Evolutionary conservation across 164 flowering plant species (phyloP).

Genomic region (Taxillus chinensis): DNA sequence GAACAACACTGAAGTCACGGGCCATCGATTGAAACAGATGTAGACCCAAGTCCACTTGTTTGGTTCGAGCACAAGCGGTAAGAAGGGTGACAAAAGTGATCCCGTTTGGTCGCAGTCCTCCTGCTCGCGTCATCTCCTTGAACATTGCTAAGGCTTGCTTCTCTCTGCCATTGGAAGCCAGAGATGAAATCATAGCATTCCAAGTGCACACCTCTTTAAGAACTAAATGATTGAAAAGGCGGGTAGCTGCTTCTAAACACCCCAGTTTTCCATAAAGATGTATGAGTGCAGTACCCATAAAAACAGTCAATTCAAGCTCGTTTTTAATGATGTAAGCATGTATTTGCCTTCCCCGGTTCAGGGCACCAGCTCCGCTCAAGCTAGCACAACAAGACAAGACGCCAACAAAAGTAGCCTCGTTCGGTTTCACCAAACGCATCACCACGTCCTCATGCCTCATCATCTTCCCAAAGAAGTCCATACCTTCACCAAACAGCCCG

Average conservation of each 20-base stretch:
- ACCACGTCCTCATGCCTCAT: slow-evolving; percentile 28
- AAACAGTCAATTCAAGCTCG: slow-evolving; percentile 25
- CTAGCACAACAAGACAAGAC: slow-evolving; percentile 53
- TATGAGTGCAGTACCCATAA: slow-evolving; percentile 52
- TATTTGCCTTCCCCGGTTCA: slow-evolving; percentile 49
- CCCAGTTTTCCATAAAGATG: slow-evolving; percentile 65
- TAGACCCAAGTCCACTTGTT: slow-evolving; percentile 41
- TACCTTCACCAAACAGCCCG: slow-evolving; percentile 31
- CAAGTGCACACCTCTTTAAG: slow-evolving; percentile 49
- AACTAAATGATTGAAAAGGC: slow-evolving; percentile 32
- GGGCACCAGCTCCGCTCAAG: slow-evolving; percentile 25
- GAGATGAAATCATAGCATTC: slow-evolving; percentile 67
- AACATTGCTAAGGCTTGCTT: slow-evolving; percentile 46
- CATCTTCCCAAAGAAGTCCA: slow-evolving; percentile 46
- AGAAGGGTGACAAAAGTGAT: slow-evolving; percentile 60
- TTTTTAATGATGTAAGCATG: slow-evolving; percentile 50
- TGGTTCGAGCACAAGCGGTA: slow-evolving; percentile 64
- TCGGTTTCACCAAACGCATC: slow-evolving; percentile 31
- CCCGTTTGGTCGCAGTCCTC: slow-evolving; percentile 37
- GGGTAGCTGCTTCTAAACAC: slow-evolving; percentile 23
- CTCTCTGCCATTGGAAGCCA: slow-evolving; percentile 55
- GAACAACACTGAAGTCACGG: slow-evolving; percentile 27
- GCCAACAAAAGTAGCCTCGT: slow-evolving; percentile 75
- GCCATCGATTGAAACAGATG: slow-evolving; percentile 43
- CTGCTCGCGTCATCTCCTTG: slow-evolving; percentile 30